Percentiles rank a stretch among this genome's conserved stretches.
Conservation (phyloP, 1,139 yeast species). For the Pneumocystis murina region DNA sequence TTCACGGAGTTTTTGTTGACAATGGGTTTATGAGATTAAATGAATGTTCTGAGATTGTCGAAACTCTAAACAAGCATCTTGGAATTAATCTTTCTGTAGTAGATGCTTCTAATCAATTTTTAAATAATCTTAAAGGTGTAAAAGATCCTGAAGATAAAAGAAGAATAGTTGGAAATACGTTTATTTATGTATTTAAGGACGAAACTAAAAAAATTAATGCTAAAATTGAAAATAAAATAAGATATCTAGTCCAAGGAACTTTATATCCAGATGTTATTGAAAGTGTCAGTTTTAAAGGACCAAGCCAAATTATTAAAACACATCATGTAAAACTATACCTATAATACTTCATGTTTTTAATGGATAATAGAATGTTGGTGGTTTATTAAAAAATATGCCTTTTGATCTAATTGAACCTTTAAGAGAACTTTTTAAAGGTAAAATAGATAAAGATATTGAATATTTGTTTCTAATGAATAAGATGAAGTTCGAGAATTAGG, state of each 20-base stretch:
- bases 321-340: slow-evolving; percentile 43
- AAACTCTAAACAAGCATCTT: slow-evolving; percentile 78
- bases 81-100: slow-evolving; percentile 90
- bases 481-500: slow-evolving; percentile 97
- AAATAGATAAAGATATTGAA: not conserved
- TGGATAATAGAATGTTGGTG: slow-evolving; percentile 62
- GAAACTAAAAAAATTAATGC: slow-evolving; percentile 67
- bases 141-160: slow-evolving; percentile 99
- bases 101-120: slow-evolving; percentile 84
- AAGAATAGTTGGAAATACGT: slow-evolving; percentile 95
- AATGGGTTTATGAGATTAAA: slow-evolving; percentile 94
- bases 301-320: slow-evolving; percentile 96
- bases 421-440: slow-evolving; percentile 77
- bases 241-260: slow-evolving; percentile 91
- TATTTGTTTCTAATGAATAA: not conserved
- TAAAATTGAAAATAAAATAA: slow-evolving; percentile 68
- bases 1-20: slow-evolving; percentile 96
- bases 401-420: slow-evolving; percentile 94
- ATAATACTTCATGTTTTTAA: not conserved
- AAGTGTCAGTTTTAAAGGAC: slow-evolving; percentile 97
- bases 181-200: slow-evolving; percentile 90
- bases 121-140: slow-evolving; percentile 74
- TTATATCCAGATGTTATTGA: slow-evolving; percentile 97
- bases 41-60: slow-evolving; percentile 77
- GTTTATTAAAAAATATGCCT: slow-evolving; percentile 93